Evolutionary conservation across 2,329 filamentous ascomycete genomes (phyloP).

Genomic region (Chaetomiaceae sp.): DNA sequence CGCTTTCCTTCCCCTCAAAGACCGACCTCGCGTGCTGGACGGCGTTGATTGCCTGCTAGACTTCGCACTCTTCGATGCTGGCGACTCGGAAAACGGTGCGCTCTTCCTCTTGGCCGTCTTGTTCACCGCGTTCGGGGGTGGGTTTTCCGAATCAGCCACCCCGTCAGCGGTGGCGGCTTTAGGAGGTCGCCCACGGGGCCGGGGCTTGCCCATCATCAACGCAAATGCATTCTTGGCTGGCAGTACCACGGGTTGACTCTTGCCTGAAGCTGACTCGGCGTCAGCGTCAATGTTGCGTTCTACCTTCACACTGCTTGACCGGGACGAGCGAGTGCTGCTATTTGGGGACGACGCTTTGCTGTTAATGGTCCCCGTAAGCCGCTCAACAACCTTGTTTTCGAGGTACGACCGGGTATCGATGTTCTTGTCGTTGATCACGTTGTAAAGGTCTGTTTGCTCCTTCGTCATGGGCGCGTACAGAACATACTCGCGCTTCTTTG

Average conservation of each 20-base stretch:
- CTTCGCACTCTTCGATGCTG: slow-evolving; percentile 61
- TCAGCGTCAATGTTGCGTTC: slow-evolving; percentile 19
- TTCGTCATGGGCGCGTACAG: slow-evolving; percentile 86
- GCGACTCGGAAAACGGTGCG: slow-evolving; percentile 28
- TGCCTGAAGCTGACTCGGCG: slow-evolving; percentile 30
- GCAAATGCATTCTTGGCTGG: slow-evolving; percentile 43
- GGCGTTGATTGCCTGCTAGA: slow-evolving; percentile 73
- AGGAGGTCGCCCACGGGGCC: slow-evolving; percentile 12
- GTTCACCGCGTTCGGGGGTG: slow-evolving; percentile 14
- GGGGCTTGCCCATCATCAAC: slow-evolving; percentile 45
- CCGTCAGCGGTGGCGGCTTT: slow-evolving; percentile 20
- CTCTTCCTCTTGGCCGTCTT: slow-evolving; percentile 33
- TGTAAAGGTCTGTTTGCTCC: slow-evolving; percentile 87
- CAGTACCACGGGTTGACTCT: slow-evolving; percentile 31
- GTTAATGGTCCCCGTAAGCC: slow-evolving; percentile 47
- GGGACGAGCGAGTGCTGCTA: slow-evolving; percentile 35
- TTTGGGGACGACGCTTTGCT: slow-evolving; percentile 35
- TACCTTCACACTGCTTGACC: slow-evolving; percentile 30
- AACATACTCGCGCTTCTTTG: slow-evolving; percentile 94
- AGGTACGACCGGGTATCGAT: slow-evolving; percentile 66
- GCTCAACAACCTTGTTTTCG: slow-evolving; percentile 69
- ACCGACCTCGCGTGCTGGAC: slow-evolving; percentile 45
- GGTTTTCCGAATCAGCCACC: slow-evolving; percentile 23
- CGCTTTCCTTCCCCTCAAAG: slow-evolving; percentile 40
- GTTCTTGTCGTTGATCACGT: slow-evolving; percentile 51